Evolutionary conservation across 352 stramenopile species (phyloP).

Genomic region (Phytopythium ostracodes): DNA sequence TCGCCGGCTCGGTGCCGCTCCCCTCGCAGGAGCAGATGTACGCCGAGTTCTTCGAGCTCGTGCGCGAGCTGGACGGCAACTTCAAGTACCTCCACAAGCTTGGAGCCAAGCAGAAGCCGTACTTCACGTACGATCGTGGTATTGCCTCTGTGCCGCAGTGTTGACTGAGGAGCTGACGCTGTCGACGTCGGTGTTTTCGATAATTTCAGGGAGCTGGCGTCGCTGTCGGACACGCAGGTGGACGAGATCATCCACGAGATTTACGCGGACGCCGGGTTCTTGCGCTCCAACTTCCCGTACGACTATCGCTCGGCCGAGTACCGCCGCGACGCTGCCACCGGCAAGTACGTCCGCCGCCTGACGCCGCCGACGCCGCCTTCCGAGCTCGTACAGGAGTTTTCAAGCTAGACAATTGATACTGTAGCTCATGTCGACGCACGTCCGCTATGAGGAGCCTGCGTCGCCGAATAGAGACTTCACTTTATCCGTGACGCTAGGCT

Average conservation of each 20-base stretch:
- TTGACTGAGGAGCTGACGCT: too few relatives aligned
- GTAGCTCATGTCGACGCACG: background rate
- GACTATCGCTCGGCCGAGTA: conserved; percentile 65
- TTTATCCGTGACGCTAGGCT: too few relatives aligned
- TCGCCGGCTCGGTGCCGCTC: conserved; percentile 28
- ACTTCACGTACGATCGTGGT: conserved; percentile 36
- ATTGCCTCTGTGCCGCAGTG: too few relatives aligned
- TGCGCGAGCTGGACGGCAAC: conserved; percentile 32
- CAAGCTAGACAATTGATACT: background rate
- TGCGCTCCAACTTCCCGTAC: conserved; percentile 56
- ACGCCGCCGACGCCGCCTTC: conserved; percentile 12
- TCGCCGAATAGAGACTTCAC: background rate
- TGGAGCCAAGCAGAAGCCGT: conserved; percentile 37
- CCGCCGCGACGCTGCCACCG: conserved; percentile 26
- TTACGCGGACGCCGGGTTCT: conserved; percentile 52
- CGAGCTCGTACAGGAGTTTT: conserved; percentile 29
- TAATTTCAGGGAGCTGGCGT: conserved; percentile 30
- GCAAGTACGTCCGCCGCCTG: conserved; percentile 42
- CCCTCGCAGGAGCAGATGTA: conserved; percentile 73
- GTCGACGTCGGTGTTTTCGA: too few relatives aligned
- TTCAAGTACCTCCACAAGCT: conserved; percentile 72
- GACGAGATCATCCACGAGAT: conserved; percentile 54
- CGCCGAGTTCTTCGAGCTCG: conserved; percentile 43
- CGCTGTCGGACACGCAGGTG: conserved; percentile 31
- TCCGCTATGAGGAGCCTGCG: background rate